Evolutionary conservation across 2,329 filamentous ascomycete species (phyloP).

Genomic region (Cercospora sojina): DNA sequence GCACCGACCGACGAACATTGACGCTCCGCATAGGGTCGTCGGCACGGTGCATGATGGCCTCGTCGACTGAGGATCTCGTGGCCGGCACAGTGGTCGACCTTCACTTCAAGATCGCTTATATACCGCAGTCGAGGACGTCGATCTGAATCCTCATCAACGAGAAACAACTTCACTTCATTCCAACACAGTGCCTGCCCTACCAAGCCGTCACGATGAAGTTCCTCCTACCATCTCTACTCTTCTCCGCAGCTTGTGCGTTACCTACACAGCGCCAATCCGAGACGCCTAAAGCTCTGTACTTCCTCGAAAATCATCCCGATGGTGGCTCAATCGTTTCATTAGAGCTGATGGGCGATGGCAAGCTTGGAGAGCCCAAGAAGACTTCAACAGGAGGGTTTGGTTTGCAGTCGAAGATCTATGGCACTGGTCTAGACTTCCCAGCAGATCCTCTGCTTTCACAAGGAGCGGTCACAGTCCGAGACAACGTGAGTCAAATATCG

Average conservation of each 20-base stretch:
- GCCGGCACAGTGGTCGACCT: neutral
- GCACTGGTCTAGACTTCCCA: neutral
- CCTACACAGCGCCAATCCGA: neutral
- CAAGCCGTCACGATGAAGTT: neutral
- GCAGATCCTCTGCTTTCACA: neutral
- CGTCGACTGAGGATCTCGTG: neutral
- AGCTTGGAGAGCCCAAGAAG: neutral
- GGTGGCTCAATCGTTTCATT: neutral
- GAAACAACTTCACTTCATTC: neutral
- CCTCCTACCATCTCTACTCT: neutral
- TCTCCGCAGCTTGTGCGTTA: neutral
- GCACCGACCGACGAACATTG: neutral
- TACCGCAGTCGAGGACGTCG: neutral
- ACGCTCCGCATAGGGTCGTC: neutral
- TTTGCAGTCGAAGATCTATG: neutral
- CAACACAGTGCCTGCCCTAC: neutral
- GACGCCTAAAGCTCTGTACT: neutral
- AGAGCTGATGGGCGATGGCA: neutral
- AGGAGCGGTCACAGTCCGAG: neutral
- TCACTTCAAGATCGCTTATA: neutral
- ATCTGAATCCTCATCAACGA: neutral
- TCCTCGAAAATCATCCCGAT: neutral
- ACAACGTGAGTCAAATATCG: neutral
- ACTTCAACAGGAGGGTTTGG: neutral
- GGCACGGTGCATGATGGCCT: neutral